Percentiles rank a stretch among this genome's conserved stretches.
These are phyloP conservation scores for Microascus cirrosus DNA, from an alignment of 2,329 filamentous ascomycete species.

Conservation along the genomic window DNA sequence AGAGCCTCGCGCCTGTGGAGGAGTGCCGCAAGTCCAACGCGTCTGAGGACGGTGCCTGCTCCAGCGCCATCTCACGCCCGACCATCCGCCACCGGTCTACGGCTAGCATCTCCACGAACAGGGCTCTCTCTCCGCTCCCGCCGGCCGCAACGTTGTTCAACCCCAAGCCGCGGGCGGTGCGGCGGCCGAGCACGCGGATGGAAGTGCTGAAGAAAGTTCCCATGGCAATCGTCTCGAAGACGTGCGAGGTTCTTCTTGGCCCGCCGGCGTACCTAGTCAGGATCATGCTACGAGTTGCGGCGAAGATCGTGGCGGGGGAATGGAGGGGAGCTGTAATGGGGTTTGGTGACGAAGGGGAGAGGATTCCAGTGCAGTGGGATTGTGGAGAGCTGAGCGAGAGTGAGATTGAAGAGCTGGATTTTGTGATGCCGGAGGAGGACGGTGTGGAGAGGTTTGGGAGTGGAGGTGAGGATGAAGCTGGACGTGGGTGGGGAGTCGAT, in stretches of 20 bases:
- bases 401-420: conserved; percentile 28
- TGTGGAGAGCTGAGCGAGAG: conserved; percentile 39
- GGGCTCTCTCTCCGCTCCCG: conserved; percentile 56
- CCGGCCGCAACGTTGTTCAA: conserved; percentile 55
- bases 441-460: conserved; percentile 19
- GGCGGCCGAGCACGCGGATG: conserved; percentile 19
- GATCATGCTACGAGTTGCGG: conserved; percentile 72
- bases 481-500: conserved; percentile 9
- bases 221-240: conserved; percentile 62
- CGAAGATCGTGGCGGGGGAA: conserved; percentile 56
- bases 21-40: conserved; percentile 5
- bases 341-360: conserved; percentile 38
- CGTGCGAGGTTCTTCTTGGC: conserved; percentile 63
- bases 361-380: conserved; percentile 50
- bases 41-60: conserved; percentile 11
- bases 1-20: conserved; percentile 3
- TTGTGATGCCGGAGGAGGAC: conserved; percentile 6
- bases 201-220: conserved; percentile 40
- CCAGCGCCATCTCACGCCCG: conserved; percentile 9
- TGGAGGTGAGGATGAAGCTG: conserved; percentile 6
- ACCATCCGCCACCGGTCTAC: conserved; percentile 39
- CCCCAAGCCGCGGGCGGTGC: conserved; percentile 17
- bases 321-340: conserved; percentile 51
- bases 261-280: conserved; percentile 71
- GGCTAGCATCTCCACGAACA: conserved; percentile 38